Evolutionary conservation across 495 filamentous ascomycete genomes (phyloP), one percentile per base, ranked within the genome.

Genomic region (Saxispiralis lemnorum): DNA sequence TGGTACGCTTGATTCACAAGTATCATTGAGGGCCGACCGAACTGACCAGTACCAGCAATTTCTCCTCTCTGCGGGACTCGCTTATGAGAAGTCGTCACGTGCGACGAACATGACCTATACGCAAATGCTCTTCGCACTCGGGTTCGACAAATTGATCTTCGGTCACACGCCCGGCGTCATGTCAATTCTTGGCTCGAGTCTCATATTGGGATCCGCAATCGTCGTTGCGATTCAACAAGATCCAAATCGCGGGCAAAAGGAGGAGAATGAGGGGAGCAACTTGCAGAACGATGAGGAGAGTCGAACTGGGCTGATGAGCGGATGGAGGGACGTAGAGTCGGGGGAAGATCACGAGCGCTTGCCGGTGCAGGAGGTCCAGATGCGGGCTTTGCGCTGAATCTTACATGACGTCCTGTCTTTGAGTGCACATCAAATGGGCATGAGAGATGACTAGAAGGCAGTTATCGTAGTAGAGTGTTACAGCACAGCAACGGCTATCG

Each of bases 71-170:
- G 69, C 74, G 1, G 86, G 86, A 0, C 58, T 96, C 49, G 69
- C 78, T 36, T 72, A 77, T 55, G 71, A 75, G 15, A 82, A 59
- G 24, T 61, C 62, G 18, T 59, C 45, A 1, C 69, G 81, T 17
- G 86, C 86, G 2, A 92, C 81, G 5, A 83, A 79, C 16, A 93
- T 94, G 83, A 66, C 83, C 3, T 96, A 93, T 56, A 83, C 76
- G 35, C 81, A 92, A 58, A 88, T 96, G 81, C 57, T 96, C 31
- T 94, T 93, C 57, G 87, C 88, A 10, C 64, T 93, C 13, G 71
- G 71, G 12, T 86, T 84, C 54, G 88, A 96, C 56, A 73, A 75
- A 44, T 62, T 79, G 38, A 63, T 95, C 11, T 95, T 79, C 67
- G 79, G 80, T 1, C 73, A 69, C 18, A 73, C 67, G 12, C 78